Evolutionary conservation across 2,329 filamentous ascomycete species (phyloP), one percentile per base, ranked within the genome.

Genomic region (Penicillium decumbens): DNA sequence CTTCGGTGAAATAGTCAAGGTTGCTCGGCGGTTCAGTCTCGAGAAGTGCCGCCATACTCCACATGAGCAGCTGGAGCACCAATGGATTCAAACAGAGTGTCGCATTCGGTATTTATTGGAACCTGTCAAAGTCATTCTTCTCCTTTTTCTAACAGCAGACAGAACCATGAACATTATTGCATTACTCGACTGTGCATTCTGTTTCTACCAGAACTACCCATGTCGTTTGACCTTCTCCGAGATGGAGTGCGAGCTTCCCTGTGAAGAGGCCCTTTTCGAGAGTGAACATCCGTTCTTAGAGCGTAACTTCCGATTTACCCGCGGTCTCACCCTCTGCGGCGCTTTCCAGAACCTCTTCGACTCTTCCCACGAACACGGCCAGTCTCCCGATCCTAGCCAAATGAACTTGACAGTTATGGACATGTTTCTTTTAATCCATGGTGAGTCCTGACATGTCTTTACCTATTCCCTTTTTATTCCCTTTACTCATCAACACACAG

Each of bases 121-220:
- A 4, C 3, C 12, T 1, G 3, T 25, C 8, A 15, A 7, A 8
- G 3, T 4, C 15, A 8, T 7, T 13, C 28, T 3, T 15, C 2
- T 13, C 28, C 3, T n/a, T 3, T 10, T n/a, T 23, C 58, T 63
- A 39, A 62, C 13, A 9, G 8, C 5, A 15, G 5, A 3, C 27
- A 75, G 72, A 13, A 68, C 70, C 3, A 69, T 74, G 32, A 66
- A 60, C 35, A 63, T 70, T 3, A 66, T 76, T n/a, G 66, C 65
- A 0, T 61, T 73, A 3, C 58, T 76, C 8, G 74, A 76, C 54
- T 73, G 67, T 43, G 73, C 73, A 9, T 73, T 75, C 48, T 67
- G 64, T 1, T 75, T 76, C 50, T 76, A 69, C 50, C 68, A 71
- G 32, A 75, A 76, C 41, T 74, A 70, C 45, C 74, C 74, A 0